phyloP scores from a whole-genome alignment of 768 basidiomycete genomes.

The Dentipellis sp. region DNA sequence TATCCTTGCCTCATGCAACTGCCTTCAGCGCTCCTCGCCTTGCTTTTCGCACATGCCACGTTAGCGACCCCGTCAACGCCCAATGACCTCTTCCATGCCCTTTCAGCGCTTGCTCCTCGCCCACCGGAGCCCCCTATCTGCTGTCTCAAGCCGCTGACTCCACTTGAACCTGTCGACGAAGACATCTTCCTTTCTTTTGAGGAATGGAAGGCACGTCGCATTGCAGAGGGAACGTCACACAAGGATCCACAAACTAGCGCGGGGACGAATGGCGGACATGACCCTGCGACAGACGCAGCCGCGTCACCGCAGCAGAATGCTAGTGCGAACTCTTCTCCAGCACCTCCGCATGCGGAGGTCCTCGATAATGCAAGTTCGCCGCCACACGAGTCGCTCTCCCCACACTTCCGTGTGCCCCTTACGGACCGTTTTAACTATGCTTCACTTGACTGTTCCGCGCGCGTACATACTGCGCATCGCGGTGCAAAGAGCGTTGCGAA shows the following conservation, averaged over 20 bases:
- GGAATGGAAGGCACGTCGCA: constrained; percentile 77
- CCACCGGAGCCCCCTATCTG: constrained; percentile 53
- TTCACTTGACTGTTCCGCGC: constrained; percentile 84
- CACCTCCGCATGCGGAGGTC: constrained; percentile 6
- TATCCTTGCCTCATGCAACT: not conserved
- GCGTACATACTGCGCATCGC: constrained; percentile 77
- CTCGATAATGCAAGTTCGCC: constrained; percentile 5
- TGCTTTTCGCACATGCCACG: constrained; percentile 20
- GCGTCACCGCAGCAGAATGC: not conserved
- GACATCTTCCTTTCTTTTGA: constrained; percentile 73
- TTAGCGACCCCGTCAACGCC: constrained; percentile 27
- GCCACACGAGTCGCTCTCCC: constrained; percentile 19
- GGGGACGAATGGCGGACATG: not conserved
- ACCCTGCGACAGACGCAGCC: not conserved
- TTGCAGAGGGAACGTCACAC: constrained; percentile 28
- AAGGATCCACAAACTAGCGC: not conserved
- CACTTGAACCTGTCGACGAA: constrained; percentile 38
- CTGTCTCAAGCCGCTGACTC: constrained; percentile 48
- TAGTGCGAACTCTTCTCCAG: not conserved
- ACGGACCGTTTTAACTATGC: constrained; percentile 95
- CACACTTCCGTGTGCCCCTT: constrained; percentile 65
- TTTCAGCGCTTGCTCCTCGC: constrained; percentile 39
- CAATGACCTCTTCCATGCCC: constrained; percentile 55
- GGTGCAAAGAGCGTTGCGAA: constrained; percentile 75
- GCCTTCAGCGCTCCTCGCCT: not conserved